Percentiles rank a stretch among this genome's conserved stretches.
phyloP scores from a whole-genome alignment of 768 basidiomycete genomes.

The Postia placenta region DNA sequence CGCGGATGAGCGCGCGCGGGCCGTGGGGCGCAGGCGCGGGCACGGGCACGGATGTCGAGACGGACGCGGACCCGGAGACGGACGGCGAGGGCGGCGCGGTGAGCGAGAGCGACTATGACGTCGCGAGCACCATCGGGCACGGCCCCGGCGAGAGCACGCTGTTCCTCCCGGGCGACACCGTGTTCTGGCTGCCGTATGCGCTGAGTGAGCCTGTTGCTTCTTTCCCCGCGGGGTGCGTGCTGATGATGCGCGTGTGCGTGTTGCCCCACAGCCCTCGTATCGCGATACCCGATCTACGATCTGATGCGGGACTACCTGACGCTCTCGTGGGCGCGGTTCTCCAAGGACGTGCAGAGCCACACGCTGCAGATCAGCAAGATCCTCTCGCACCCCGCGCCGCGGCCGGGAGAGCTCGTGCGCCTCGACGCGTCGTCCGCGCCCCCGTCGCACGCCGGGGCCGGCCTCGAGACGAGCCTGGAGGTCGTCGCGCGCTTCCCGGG shows the following conservation, averaged over 20 bases:
- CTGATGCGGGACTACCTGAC: conserved; percentile 94
- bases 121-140: conserved; percentile 73
- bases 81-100: conserved; percentile 70
- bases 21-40: conserved; percentile 66
- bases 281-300: conserved; percentile 90
- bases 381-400: conserved; percentile 80
- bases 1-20: conserved; percentile 55
- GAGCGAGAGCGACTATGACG: conserved; percentile 85
- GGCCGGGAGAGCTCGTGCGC: conserved; percentile 80
- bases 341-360: conserved; percentile 90
- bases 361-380: conserved; percentile 87
- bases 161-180: conserved; percentile 83
- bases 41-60: conserved; percentile 56
- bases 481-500: conserved; percentile 89
- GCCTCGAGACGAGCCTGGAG: conserved; percentile 52
- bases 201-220: conserved; percentile 52
- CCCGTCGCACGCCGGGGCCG: conserved; percentile 19
- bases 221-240: conserved; percentile 7
- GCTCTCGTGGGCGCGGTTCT: conserved; percentile 92
- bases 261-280: conserved; percentile 64
- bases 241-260: conserved; percentile 1
- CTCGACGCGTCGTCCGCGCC: conserved; percentile 67
- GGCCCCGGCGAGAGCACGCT: conserved; percentile 84
- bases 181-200: conserved; percentile 93
- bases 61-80: conserved; percentile 61